Evolutionary conservation across 805 yeast genomes (phyloP), one percentile per base, ranked within the genome.

Genomic region (Priceomyces castillae): DNA sequence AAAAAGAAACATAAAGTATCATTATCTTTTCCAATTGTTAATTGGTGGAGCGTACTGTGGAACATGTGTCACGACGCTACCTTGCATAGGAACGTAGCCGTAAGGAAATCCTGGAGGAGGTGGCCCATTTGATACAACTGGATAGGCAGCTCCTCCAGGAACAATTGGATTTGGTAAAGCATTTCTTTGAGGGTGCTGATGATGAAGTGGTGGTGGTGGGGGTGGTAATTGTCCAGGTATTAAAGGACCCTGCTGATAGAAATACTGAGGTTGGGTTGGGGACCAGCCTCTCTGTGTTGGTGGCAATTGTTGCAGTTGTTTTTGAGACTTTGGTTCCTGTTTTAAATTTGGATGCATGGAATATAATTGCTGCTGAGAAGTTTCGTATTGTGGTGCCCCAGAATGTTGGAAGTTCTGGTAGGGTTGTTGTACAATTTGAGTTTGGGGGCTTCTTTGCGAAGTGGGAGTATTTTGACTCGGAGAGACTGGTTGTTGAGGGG

Each of bases 41-140:
- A 54, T 50, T 10, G 59, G 60, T 4, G 57, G 47, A 16, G 46
- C 47, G 26, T 40, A 51, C 20, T 40, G 53, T 16, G 44, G 52
- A n/a, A 41, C 14, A 23, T 41, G 44, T 3, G 48, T 42, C 10
- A 61, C 56, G 41, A 62, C 56, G 7, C 63, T 65, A 7, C 67
- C 67, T 18, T 58, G 67, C 43, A 64, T 47, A 1, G 71, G 69
- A 36, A 60, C 55, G 43, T 65, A 67, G n/a, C 64, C 65, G 47
- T 68, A 70, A 7, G 65, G 57, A 44, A 65, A 68, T 1, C 69
- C 69, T 14, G 69, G 72, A 7, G 69, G 67, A 18, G 59, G 61
- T 9, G 58, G 57, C 4, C 52, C 54, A 15, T 53, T 61, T n/a
- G 65, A 71, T 7, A 64, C 61, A 15, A 61, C 58, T n/a, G 53